Conservation (phyloP, 176 grass and related monocot genomes). For the Rhynchospora pubera region DNA sequence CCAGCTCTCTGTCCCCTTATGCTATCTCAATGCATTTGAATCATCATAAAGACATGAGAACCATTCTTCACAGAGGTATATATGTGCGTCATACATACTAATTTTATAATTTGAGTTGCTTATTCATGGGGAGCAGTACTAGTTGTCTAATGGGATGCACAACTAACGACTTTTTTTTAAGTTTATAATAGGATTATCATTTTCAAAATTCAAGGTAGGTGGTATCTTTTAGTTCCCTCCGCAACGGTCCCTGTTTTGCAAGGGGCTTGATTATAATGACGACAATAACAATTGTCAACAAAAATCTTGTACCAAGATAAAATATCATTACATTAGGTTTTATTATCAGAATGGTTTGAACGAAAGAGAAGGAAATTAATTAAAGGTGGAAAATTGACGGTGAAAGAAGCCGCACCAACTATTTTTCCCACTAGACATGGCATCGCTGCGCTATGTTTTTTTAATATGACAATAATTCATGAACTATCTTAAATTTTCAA, state of each 20-base stretch:
- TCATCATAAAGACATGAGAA: neutral
- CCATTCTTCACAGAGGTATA: neutral
- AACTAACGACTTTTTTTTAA: neutral
- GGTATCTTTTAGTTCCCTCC: neutral
- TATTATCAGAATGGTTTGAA: neutral
- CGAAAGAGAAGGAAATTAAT: too few relatives aligned
- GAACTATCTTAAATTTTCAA: too few relatives aligned
- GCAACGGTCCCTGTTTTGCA: neutral
- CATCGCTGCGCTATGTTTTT: too few relatives aligned
- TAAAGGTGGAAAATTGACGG: too few relatives aligned
- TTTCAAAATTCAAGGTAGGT: neutral
- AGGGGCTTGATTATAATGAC: neutral
- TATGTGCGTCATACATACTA: neutral
- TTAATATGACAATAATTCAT: too few relatives aligned
- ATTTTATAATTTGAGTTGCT: slow-evolving; percentile 6
- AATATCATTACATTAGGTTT: neutral
- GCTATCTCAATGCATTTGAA: neutral
- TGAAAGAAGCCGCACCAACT: too few relatives aligned
- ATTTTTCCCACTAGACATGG: too few relatives aligned
- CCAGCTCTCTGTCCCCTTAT: neutral
- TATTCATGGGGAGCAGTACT: neutral
- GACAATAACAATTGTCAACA: neutral
- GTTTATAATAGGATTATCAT: neutral
- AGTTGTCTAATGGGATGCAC: neutral
- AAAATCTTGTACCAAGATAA: neutral